Evolutionary conservation across 2,329 filamentous ascomycete genomes (phyloP).

Genomic region (Aureobasidium sp.): DNA sequence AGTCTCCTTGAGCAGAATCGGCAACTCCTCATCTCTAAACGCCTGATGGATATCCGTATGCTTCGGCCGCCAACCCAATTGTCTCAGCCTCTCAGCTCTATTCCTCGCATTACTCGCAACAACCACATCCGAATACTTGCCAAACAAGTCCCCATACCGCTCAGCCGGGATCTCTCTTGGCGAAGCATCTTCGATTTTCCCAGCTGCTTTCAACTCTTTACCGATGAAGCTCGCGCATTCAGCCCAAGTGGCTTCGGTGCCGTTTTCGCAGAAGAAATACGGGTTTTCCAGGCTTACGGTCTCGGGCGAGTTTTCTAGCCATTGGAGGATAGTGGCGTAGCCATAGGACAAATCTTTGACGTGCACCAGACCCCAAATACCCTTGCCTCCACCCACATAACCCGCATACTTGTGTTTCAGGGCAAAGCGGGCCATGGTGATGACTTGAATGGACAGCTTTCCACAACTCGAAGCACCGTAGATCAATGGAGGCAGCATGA

Average conservation of each 20-base stretch:
- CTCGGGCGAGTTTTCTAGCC: conserved; percentile 33
- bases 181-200: conserved; percentile 32
- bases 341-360: conserved; percentile 42
- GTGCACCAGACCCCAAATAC: conserved; percentile 40
- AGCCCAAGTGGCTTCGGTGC: conserved; percentile 39
- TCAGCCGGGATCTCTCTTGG: conserved; percentile 32
- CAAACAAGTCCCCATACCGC: conserved; percentile 32
- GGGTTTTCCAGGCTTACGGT: conserved; percentile 36
- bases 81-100: conserved; percentile 38
- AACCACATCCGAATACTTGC: conserved; percentile 29
- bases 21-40: conserved; percentile 39
- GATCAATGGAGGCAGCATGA: conserved; percentile 44
- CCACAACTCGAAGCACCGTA: conserved; percentile 37
- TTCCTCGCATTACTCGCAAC: conserved; percentile 40
- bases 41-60: conserved; percentile 38
- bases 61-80: conserved; percentile 40
- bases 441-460: conserved; percentile 43
- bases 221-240: conserved; percentile 36
- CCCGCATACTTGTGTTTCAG: conserved; percentile 43
- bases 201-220: conserved; percentile 31
- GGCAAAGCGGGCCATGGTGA: conserved; percentile 42
- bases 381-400: conserved; percentile 38
- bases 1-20: conserved; percentile 29
- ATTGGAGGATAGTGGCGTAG: conserved; percentile 41
- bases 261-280: conserved; percentile 46